A percentile compares a stretch with the other conserved stretches of the same genome.
phyloP scores from a whole-genome alignment of 1,139 yeast species.

The Debaryomyces fabryi region DNA sequence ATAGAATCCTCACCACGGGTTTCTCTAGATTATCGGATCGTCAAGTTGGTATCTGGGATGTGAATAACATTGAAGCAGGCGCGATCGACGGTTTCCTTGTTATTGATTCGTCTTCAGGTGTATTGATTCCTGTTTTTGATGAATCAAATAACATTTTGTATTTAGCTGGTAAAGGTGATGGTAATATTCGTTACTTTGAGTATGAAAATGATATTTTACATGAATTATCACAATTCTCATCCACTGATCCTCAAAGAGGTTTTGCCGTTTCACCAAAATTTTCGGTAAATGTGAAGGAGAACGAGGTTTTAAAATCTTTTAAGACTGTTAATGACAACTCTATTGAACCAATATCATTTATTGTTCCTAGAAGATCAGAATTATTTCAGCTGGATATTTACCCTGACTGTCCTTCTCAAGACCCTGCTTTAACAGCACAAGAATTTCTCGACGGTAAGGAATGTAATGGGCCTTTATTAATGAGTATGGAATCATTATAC shows the following conservation, averaged over 20 bases:
- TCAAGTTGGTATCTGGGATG: constrained; percentile 93
- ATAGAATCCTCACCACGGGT: constrained; percentile 92
- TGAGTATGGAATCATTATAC: constrained; percentile 74
- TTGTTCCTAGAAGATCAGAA: constrained; percentile 92
- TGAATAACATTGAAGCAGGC: constrained; percentile 70
- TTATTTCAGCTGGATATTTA: constrained; percentile 90
- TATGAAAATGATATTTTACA: constrained; percentile 78
- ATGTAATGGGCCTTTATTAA: constrained; percentile 78
- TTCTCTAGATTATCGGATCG: constrained; percentile 92
- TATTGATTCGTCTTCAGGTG: constrained; percentile 90
- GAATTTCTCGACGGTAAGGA: constrained; percentile 82
- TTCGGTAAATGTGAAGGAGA: constrained; percentile 74
- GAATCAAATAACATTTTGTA: constrained; percentile 77
- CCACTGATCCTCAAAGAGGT: constrained; percentile 95
- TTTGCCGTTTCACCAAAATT: constrained; percentile 88
- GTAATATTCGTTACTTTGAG: constrained; percentile 92
- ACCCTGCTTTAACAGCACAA: constrained; percentile 74
- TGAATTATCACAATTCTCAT: constrained; percentile 83
- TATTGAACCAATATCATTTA: constrained; percentile 87
- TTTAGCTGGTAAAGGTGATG: constrained; percentile 97
- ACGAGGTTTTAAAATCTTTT: constrained; percentile 78
- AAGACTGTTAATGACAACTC: constrained; percentile 82
- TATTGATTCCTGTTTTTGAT: constrained; percentile 88
- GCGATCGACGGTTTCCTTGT: constrained; percentile 87
- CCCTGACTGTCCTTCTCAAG: constrained; percentile 84